A percentile compares a stretch with the other conserved stretches of the same genome.
Evolutionary conservation across 2,329 filamentous ascomycete species (phyloP).

Genomic region (Sporothrix sp.): DNA sequence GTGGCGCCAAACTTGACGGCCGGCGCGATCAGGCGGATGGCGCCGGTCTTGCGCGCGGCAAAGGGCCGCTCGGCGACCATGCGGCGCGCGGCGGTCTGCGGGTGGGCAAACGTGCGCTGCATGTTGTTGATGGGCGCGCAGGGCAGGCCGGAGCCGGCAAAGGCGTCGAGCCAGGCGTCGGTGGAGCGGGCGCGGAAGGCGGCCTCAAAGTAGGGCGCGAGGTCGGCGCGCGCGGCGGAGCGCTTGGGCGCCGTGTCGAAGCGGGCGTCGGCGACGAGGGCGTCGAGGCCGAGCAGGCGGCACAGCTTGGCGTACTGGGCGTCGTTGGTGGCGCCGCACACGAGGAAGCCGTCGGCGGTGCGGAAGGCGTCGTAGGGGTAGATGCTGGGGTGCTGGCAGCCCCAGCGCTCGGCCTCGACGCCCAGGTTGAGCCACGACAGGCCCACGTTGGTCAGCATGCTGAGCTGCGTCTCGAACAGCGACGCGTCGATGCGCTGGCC

Average conservation of each 20-base stretch:
- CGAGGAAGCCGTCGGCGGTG: constrained; percentile 7
- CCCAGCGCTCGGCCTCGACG: constrained; percentile 83
- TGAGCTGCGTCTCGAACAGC: constrained; percentile 91
- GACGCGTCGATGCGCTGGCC: constrained; percentile 91
- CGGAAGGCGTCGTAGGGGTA: constrained; percentile 11
- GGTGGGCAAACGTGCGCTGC: constrained; percentile 69
- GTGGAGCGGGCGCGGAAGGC: constrained; percentile 71
- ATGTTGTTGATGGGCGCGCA: constrained; percentile 91
- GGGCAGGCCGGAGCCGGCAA: constrained; percentile 88
- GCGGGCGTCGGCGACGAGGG: not conserved
- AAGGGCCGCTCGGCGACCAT: constrained; percentile 72
- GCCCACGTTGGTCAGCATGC: constrained; percentile 88
- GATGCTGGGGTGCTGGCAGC: constrained; percentile 42
- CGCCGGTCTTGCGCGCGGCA: constrained; percentile 72
- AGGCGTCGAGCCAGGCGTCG: constrained; percentile 72
- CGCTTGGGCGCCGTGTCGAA: constrained; percentile 42
- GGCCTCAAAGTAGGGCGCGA: constrained; percentile 70
- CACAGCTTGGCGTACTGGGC: constrained; percentile 7
- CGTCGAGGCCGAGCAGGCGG: constrained; percentile 2
- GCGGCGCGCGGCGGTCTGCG: constrained; percentile 71
- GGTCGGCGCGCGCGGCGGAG: constrained; percentile 60
- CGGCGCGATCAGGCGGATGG: constrained; percentile 83
- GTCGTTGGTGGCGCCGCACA: constrained; percentile 10
- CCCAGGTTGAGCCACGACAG: constrained; percentile 85
- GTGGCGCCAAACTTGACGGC: constrained; percentile 90